These are phyloP conservation scores for Funneliformis mosseae DNA, from an alignment of 192 early-diverging fungal genomes.

Conservation along the genomic window DNA sequence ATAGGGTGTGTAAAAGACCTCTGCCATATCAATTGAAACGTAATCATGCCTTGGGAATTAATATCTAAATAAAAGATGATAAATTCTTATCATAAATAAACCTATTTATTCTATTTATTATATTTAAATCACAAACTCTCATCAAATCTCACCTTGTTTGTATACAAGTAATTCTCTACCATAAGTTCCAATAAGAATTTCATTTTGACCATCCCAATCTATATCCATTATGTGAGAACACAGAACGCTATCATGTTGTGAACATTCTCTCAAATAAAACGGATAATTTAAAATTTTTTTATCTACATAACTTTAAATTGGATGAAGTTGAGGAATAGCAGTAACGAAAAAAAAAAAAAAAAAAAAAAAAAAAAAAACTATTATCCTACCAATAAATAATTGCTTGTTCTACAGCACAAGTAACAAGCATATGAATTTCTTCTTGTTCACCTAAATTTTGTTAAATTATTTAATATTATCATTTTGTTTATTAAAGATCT, in stretches of 20 bases:
- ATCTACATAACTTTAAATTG: constrained; percentile 44
- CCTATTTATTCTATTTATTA: not conserved
- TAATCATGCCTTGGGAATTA: not conserved
- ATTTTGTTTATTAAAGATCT: too few relatives aligned
- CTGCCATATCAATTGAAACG: constrained; percentile 50
- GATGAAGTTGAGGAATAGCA: not conserved
- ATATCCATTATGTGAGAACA: constrained; percentile 60
- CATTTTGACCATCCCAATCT: constrained; percentile 61
- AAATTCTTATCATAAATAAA: not conserved
- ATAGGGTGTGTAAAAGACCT: constrained; percentile 57
- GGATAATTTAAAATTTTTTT: constrained; percentile 41
- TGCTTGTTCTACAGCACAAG: constrained; percentile 59
- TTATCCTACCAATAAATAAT: constrained; percentile 52
- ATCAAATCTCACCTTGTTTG: constrained; percentile 44
- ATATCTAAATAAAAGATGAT: not conserved
- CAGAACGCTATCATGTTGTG: constrained; percentile 58
- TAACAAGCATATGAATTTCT: constrained; percentile 54
- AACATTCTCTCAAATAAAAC: constrained; percentile 51
- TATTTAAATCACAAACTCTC: not conserved
- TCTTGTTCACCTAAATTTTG: not conserved
- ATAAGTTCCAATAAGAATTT: constrained; percentile 60
- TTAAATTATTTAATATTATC: not conserved
- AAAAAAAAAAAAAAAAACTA: not conserved
- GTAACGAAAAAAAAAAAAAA: not conserved
- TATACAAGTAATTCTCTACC: constrained; percentile 61